Percentiles rank a stretch among this genome's conserved stretches.
These are phyloP conservation scores for Penicillium sp. DNA, from an alignment of 2,329 filamentous ascomycete species.

Conservation along the genomic window DNA sequence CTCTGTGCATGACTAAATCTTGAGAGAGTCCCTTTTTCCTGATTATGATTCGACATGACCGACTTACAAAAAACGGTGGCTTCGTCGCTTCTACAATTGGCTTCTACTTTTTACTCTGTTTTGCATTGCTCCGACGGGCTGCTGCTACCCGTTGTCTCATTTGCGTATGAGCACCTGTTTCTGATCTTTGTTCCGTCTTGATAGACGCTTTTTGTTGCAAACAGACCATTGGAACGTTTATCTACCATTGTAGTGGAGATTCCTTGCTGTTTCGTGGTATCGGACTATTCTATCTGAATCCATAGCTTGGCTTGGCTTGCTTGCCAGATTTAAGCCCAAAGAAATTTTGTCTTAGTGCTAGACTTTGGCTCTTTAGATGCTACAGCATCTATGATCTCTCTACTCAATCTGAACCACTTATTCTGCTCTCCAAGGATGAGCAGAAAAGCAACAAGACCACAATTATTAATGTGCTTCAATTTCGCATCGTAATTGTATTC, in stretches of 20 bases:
- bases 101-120: conserved; percentile 9
- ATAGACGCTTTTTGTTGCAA: conserved; percentile 7
- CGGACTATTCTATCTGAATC: conserved; percentile 10
- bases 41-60: conserved; percentile 27
- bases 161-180: not conserved
- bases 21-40: conserved; percentile 9
- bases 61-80: conserved; percentile 20
- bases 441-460: not conserved
- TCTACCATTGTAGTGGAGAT: conserved; percentile 1
- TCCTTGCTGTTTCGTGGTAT: not conserved
- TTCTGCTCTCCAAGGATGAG: not conserved
- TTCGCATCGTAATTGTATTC: not conserved
- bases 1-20: conserved; percentile 10
- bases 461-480: too few species aligned
- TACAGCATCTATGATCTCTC: not conserved
- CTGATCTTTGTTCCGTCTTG: conserved; percentile 1
- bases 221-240: conserved; percentile 2
- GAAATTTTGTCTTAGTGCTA: not conserved
- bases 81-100: conserved; percentile 18
- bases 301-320: conserved; percentile 1
- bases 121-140: conserved; percentile 10
- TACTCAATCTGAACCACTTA: conserved; percentile 11
- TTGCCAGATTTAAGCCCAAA: not conserved
- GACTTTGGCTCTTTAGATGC: conserved; percentile 2
- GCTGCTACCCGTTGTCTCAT: conserved; percentile 9